A percentile compares a stretch with the other conserved stretches of the same genome.
Evolutionary conservation across 345 rosid genomes (phyloP).

Genomic region (Eucalyptus regnans): DNA sequence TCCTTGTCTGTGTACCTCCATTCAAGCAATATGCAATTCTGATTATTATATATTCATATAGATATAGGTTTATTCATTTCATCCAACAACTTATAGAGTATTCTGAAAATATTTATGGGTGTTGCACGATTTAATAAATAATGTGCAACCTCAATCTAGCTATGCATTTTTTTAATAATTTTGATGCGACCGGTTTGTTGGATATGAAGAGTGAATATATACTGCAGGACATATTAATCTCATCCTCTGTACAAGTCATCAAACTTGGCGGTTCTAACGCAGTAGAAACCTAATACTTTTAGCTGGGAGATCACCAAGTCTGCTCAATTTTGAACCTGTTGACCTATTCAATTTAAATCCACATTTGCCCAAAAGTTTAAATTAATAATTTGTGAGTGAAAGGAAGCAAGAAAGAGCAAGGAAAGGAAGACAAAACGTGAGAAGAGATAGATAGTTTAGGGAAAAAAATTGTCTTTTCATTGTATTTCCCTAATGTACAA

Average conservation of each 20-base stretch:
- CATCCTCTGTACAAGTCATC: background rate
- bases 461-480: too few relatives aligned
- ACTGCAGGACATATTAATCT: background rate
- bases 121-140: background rate
- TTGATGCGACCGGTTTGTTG: background rate
- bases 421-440: too few relatives aligned
- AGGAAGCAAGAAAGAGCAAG: too few relatives aligned
- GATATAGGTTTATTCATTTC: background rate
- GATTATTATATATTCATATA: background rate
- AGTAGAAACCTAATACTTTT: background rate
- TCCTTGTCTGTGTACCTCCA: background rate
- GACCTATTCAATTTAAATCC: background rate
- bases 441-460: too few relatives aligned
- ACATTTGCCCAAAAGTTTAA: background rate
- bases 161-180: background rate
- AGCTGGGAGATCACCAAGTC: background rate
- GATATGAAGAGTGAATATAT: background rate
- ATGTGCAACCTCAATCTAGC: background rate
- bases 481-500: too few relatives aligned
- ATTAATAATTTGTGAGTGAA: background rate
- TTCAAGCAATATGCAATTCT: background rate
- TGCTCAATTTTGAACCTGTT: background rate
- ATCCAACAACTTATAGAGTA: background rate
- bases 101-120: background rate
- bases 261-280: background rate